A percentile compares a stretch with the other conserved stretches of the same genome.
Conservation (phyloP, 495 filamentous ascomycete species). For the Xylaria palmicola region DNA sequence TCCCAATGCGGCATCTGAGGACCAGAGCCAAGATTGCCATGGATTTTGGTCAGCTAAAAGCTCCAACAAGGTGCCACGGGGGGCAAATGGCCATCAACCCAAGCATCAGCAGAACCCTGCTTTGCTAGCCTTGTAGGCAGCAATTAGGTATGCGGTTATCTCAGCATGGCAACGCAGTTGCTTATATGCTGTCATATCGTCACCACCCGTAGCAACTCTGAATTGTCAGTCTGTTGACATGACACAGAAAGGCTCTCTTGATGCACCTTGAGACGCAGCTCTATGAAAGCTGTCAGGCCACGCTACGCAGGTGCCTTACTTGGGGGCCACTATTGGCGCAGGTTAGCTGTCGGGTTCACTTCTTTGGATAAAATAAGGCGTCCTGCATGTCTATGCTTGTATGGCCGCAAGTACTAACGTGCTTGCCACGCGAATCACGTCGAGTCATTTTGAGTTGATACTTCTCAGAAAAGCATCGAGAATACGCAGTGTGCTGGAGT, state of each 20-base stretch:
- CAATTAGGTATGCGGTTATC: background rate
- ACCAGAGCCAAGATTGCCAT: background rate
- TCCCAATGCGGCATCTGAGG: background rate
- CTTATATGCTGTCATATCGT: background rate
- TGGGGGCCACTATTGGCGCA: background rate
- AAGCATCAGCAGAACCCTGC: background rate
- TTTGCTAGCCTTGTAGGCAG: background rate
- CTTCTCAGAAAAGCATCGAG: background rate
- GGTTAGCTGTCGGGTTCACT: conserved; percentile 2
- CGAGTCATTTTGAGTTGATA: background rate
- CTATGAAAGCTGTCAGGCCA: background rate
- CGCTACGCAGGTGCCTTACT: background rate
- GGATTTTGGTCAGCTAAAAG: background rate
- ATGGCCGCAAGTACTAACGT: background rate
- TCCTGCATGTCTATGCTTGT: background rate
- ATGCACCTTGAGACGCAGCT: background rate
- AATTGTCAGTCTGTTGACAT: background rate
- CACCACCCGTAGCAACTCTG: background rate
- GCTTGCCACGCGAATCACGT: background rate
- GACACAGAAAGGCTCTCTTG: background rate
- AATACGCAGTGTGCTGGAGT: background rate
- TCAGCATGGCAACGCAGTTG: background rate
- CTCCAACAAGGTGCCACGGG: background rate
- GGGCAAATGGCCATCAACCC: background rate
- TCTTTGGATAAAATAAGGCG: background rate